Conservation (phyloP, 768 basidiomycete genomes). For the Tylopilus vinaceipallidus region DNA sequence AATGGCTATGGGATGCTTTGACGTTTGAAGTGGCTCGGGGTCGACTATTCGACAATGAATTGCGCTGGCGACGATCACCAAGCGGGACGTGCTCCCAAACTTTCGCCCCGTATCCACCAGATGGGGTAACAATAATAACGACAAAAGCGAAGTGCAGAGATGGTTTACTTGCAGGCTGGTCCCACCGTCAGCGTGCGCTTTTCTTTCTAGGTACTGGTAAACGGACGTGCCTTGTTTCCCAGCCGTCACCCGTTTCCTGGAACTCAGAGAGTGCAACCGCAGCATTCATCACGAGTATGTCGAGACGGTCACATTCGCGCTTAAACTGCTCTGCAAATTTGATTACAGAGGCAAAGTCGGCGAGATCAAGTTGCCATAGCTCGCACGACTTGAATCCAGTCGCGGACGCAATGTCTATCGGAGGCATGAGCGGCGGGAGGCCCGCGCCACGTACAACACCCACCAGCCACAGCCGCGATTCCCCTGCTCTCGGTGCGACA, state of each 20-base stretch:
- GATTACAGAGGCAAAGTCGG: constrained; percentile 15
- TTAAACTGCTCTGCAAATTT: constrained; percentile 10
- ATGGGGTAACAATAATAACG: constrained; percentile 33
- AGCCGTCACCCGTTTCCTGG: constrained; percentile 39
- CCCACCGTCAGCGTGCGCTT: neutral
- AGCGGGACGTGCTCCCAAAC: constrained; percentile 20
- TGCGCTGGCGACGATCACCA: constrained; percentile 34
- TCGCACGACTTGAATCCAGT: constrained; percentile 30
- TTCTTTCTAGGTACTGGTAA: neutral
- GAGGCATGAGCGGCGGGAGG: neutral
- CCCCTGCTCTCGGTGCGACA: constrained; percentile 30
- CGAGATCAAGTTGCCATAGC: constrained; percentile 9
- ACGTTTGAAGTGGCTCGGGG: constrained; percentile 18
- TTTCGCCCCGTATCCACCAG: constrained; percentile 26
- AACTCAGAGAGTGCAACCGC: constrained; percentile 20
- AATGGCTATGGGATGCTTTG: constrained; percentile 22
- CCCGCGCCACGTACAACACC: too few relatives aligned
- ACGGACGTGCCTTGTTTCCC: constrained; percentile 45
- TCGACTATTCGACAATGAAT: constrained; percentile 21
- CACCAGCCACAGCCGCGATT: constrained; percentile 20
- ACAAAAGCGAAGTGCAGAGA: constrained; percentile 32
- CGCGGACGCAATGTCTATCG: constrained; percentile 20
- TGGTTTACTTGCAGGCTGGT: constrained; percentile 37
- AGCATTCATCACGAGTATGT: constrained; percentile 45
- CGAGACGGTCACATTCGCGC: constrained; percentile 8